Base-by-base conservation (phyloP, 495 filamentous ascomycete genomes). In the Penicillium coffeae region DNA sequence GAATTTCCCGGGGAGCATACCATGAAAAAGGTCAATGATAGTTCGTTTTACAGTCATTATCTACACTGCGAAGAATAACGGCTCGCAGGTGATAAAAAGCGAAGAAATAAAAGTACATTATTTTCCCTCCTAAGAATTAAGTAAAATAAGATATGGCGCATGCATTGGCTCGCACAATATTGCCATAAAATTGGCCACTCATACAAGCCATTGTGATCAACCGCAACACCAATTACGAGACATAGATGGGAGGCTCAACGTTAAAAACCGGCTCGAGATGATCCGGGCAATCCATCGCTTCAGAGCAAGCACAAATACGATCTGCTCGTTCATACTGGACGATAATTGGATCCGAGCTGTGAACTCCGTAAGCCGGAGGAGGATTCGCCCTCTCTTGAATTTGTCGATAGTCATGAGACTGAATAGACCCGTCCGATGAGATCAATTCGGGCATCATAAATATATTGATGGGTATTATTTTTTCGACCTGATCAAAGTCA, bases 391-490 rank as follows among this genome's bases (percentile, higher is more conserved):
- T 48, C 2, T 41, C 16, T 2, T 39, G 38, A 44, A 52, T 42
- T 8, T 42, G 13, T 34, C 55, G 42, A 7, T 51, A 12, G 25
- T 50, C 16, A 18, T 43, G 38, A 0, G 43, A 38, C 12, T 37
- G 34, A 21, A 55, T 34, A 6, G 34, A 36, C 1, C 36, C 40
- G 41, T 54, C 33, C 3, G 33, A 27, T 12, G 34, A 33, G 10
- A 50, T 44, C 1, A 48, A 35, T 19, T 42, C n/a, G 8, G 53
- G 53, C 21, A 51, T 42, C 49, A 63, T 59, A 25, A 49, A 40
- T 18, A 63, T 55, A 33, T 48, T 50, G 21, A 63, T 50, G 1
- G 56, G 56, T 22, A 63, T 21, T 13, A 37, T 22, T 36, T 47
- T 48, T n/a, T 37, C 22, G 1, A 63, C 42, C 59, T 63, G 18